Evolutionary conservation across 2,329 filamentous ascomycete species (phyloP), one percentile per base, ranked within the genome.

Genomic region (Penicillium psychrosexuale): DNA sequence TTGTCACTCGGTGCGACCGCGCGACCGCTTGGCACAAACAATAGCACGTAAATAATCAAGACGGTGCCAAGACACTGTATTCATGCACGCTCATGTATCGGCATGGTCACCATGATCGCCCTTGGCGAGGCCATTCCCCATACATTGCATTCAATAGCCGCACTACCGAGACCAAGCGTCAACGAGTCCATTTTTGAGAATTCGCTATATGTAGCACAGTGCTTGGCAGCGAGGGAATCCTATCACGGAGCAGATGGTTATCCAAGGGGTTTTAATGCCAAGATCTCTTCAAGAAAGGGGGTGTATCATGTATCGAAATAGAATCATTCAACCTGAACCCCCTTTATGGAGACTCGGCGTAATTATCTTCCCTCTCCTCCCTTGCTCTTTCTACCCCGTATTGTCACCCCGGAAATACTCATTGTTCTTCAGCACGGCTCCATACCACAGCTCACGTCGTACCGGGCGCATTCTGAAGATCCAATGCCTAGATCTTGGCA

Each of bases 81-180:
- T 33, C 17, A 39, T 34, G 51, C 33, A 43, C 11, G 12, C 37
- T 42, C 13, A 8, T 47, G 30, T 28, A 34, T 42, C 11, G 45
- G 43, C 27, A 52, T 56, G 54, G 48, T 53, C 54, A 45, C 43
- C 44, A 47, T 53, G 54, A 56, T 56, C 54, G 54, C 50, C 54
- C 54, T 56, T 56, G 54, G 54, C 54, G 37, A 37, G 15, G 5
- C 43, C 38, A 44, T 50, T 33, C 31, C 43, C 37, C 30, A 47
- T 47, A 34, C 45, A 30, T 28, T 38, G 46, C 8, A 27, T 34
- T 55, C 42, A 36, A 43, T 51, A 39, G 45, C 19, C 47, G 31
- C 38, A 47, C 30, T 5, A 12, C 31, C 12, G 19, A 33, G 22
- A 43, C 28, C n/a, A n/a, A 37, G 15, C 36, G 17, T 36, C 33